phyloP scores from a whole-genome alignment of 768 basidiomycete species.

The Chalciporus pseudorubinellus region DNA sequence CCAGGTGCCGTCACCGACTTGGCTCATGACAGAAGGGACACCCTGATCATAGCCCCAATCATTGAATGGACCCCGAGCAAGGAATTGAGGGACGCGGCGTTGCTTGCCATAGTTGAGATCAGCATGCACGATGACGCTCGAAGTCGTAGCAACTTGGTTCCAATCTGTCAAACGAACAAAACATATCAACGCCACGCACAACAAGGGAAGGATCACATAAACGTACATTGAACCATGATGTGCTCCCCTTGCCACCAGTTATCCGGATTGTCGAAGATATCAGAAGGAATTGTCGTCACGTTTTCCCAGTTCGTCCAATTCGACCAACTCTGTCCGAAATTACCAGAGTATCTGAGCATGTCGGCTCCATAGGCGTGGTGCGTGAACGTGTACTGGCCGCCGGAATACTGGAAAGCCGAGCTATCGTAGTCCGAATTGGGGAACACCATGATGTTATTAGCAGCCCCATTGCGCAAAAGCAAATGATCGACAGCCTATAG shows the following conservation, averaged over 20 bases:
- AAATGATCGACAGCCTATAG: constrained; percentile 68
- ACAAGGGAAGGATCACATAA: background rate
- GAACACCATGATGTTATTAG: constrained; percentile 83
- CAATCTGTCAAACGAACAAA: constrained; percentile 54
- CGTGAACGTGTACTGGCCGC: constrained; percentile 69
- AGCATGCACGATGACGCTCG: constrained; percentile 71
- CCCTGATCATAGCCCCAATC: constrained; percentile 90
- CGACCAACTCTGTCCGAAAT: constrained; percentile 85
- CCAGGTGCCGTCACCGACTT: constrained; percentile 67
- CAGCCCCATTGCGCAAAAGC: constrained; percentile 73
- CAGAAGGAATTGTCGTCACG: constrained; percentile 58
- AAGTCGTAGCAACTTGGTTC: constrained; percentile 62
- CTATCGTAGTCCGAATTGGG: constrained; percentile 76
- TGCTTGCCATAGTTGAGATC: constrained; percentile 58
- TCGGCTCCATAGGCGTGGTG: constrained; percentile 88
- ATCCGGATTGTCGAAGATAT: constrained; percentile 45
- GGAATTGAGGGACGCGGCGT: constrained; percentile 82
- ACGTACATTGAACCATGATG: constrained; percentile 83
- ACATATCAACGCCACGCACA: background rate
- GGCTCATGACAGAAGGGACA: constrained; percentile 64
- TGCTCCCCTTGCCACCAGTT: constrained; percentile 82
- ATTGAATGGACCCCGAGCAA: constrained; percentile 89
- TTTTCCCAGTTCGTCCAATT: constrained; percentile 79
- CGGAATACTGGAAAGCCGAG: constrained; percentile 51
- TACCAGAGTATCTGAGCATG: constrained; percentile 79